Conservation (phyloP, 73 alveolate species). For the Urostyla sp. region DNA sequence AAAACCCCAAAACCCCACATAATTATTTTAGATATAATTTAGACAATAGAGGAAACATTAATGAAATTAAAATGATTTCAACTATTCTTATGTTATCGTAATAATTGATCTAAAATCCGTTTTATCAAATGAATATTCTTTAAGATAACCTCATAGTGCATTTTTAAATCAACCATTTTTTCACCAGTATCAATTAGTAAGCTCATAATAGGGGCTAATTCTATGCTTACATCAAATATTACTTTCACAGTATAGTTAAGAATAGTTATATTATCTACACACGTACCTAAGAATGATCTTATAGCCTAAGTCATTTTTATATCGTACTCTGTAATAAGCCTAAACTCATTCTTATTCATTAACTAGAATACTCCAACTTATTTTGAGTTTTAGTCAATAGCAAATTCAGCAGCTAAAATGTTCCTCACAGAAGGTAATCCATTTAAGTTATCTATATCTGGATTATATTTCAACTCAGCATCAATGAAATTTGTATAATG, state of each 20-base stretch:
- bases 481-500: not conserved
- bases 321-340: slow-evolving; percentile 5
- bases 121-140: no score
- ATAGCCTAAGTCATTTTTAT: slow-evolving; percentile 29
- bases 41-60: no score
- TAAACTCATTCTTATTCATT: slow-evolving; percentile 2
- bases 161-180: no score
- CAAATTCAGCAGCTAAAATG: slow-evolving; percentile 30
- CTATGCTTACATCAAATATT: slow-evolving; percentile 7
- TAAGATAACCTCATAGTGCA: no score
- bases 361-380: slow-evolving; percentile 29
- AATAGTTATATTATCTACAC: slow-evolving; percentile 43
- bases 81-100: no score
- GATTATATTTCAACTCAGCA: slow-evolving; percentile 4
- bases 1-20: no score
- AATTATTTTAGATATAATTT: no score
- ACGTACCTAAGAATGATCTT: slow-evolving; percentile 29
- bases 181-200: no score
- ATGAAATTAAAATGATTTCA: no score
- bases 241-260: slow-evolving; percentile 35
- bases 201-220: no score
- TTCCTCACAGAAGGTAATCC: not conserved
- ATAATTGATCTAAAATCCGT: no score
- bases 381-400: not conserved
- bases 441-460: slow-evolving; percentile 21